Evolutionary conservation across 768 basidiomycete genomes (phyloP).

Genomic region (Rhodotorula taiwanensis): DNA sequence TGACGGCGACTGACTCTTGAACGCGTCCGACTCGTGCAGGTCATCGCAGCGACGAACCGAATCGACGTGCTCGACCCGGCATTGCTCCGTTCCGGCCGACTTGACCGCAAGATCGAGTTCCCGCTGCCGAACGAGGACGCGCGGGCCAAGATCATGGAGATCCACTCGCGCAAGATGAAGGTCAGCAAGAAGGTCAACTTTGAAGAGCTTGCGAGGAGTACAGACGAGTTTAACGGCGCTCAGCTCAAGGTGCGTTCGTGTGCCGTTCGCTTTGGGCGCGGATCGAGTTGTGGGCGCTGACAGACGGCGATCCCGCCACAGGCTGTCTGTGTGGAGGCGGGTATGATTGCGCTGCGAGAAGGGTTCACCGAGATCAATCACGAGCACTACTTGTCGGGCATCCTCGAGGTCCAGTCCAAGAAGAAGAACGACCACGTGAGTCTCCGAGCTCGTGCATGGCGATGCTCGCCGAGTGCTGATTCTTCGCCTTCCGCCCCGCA

Average conservation of each 20-base stretch:
- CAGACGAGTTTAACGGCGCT: slow-evolving; percentile 97
- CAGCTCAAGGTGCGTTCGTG: slow-evolving; percentile 48
- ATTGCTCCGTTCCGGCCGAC: slow-evolving; percentile 91
- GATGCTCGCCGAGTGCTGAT: background rate
- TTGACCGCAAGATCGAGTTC: slow-evolving; percentile 98
- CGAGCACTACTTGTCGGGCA: slow-evolving; percentile 92
- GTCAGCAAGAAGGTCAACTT: slow-evolving; percentile 83
- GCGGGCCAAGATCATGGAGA: slow-evolving; percentile 90
- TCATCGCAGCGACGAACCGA: slow-evolving; percentile 96
- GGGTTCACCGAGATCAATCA: slow-evolving; percentile 75
- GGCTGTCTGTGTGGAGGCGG: slow-evolving; percentile 97
- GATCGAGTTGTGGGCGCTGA: slow-evolving; percentile 23
- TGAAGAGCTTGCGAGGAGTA: slow-evolving; percentile 90
- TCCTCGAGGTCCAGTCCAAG: slow-evolving; percentile 91
- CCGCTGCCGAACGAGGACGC: slow-evolving; percentile 92
- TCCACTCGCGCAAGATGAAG: slow-evolving; percentile 95
- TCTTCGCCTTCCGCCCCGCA: background rate
- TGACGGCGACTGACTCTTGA: no score
- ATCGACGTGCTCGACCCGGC: slow-evolving; percentile 98
- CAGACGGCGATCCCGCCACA: slow-evolving; percentile 53
- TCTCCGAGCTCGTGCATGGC: background rate
- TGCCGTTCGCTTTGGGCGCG: background rate
- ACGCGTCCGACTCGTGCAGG: slow-evolving; percentile 60
- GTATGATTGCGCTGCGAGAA: slow-evolving; percentile 95
- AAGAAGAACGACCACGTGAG: slow-evolving; percentile 85